Evolutionary conservation across 2,329 filamentous ascomycete genomes (phyloP), one percentile per base, ranked within the genome.

Genomic region (Neofusicoccum laricinum): DNA sequence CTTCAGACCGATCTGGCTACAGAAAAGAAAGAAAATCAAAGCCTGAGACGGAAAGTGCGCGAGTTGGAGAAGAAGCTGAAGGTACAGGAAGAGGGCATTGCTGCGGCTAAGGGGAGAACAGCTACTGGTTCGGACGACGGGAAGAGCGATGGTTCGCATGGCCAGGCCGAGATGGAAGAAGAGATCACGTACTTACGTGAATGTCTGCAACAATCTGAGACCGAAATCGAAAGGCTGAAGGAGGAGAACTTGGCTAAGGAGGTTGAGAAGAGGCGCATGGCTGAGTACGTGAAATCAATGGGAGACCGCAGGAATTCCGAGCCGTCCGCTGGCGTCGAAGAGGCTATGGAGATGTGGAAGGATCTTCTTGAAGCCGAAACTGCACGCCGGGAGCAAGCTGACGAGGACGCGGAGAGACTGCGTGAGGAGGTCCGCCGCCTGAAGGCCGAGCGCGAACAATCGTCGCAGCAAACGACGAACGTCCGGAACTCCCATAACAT

Each of bases 301-400:
- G 83, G 84, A 34, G 86, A 76, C 41, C 74, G 73, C 65, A 72
- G 69, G 40, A 67, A 71, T n/a, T 72, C 73, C 5, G 77, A 77
- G 40, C 73, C 77, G 25, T 64, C 62, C n/a, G 74, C 74, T 4
- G 73, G 75, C 19, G 68, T 77, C 45, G 75, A 79, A 58, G 77
- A 79, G 66, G 77, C 77, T 17, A 73, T 78, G 48, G 92, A 96
- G 67, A 94, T 97, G 76, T 97, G 92, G 90, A 97, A 96, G 75
- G 94, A 97, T 70, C 86, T 98, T 66, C 85, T 97, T 30, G 92
- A 97, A 73, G 92, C 95, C 68, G 95, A 99, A 77, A 95, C 91
- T 2, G 90, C 90, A 3, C 88, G 93, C 34, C 87, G 94, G 65
- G 94, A 97, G 76, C 91, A 97, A 76, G 88, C 91, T 0, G 93